Base-by-base conservation (phyloP, 192 early-diverging fungal genomes). In the Linnemannia elongata region DNA sequence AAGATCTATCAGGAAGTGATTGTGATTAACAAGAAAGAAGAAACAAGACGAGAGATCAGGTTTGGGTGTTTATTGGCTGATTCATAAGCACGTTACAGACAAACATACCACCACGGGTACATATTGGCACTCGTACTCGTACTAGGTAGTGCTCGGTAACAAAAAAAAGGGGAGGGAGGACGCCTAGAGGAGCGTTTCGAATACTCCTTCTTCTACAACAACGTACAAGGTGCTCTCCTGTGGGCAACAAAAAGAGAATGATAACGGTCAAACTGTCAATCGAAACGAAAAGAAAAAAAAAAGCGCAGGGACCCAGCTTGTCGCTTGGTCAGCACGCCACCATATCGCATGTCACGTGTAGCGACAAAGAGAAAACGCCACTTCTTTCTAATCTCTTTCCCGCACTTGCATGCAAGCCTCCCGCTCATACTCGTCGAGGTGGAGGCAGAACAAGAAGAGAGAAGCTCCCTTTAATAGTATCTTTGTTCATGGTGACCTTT, bases 301-400 rank as follows among this genome's bases (percentile, higher is more conserved):
- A 66, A 66, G 27, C 60, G 60, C 60, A 66, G 60, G 60, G 60
- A 66, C 60, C 60, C 24, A n/a, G 57, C 57, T 27, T 27, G 7
- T 6, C 8, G 55, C 55, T 66, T 66, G 60, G 60, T 66, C 60
- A 66, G 60, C 60, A 33, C 60, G 60, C 60, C 60, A 66, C 60
- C 60, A 66, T 66, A 3, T 33, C 12, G 0, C 60, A 35, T 15
- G 27, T 66, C 60, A 66, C 60, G 60, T 66, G 60, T 9, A 52
- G 0, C 15, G 1, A 49, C 2, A 1, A 49, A 10, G 13, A 15
- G 13, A 18, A 17, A 49, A 49, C 47, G 47, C 47, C 47, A 49
- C 47, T 17, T 49, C 47, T 18, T 13, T 49, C 12, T 45, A 2
- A 12, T 2, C 44, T 45, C 42, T 44, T 44, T 44, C 44, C 44